phyloP scores from a whole-genome alignment of 345 rosid species.

The Carallia pectinifolia region DNA sequence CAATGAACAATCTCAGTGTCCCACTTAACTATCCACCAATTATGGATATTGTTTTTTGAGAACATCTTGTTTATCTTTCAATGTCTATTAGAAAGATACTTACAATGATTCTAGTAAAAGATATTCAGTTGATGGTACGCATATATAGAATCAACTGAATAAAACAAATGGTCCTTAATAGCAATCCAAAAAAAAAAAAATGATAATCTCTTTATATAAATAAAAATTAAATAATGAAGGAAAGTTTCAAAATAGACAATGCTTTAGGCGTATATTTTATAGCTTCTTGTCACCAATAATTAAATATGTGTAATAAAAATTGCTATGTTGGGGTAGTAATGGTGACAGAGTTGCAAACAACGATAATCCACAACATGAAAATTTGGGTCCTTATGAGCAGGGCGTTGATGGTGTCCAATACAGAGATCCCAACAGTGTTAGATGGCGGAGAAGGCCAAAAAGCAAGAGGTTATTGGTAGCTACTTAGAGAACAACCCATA shows the following conservation, averaged over 20 bases:
- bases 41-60: conserved; percentile 8
- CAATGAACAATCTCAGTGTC: not conserved
- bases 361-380: no score
- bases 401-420: no score
- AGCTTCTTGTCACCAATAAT: no score
- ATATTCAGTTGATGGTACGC: conserved; percentile 96
- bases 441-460: no score
- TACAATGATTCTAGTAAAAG: conserved; percentile 97
- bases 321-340: no score
- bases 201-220: not conserved
- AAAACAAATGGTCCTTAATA: not conserved
- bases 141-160: conserved; percentile 44
- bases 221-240: not conserved
- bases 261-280: not conserved
- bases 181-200: no score
- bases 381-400: no score
- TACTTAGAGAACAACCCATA: no score
- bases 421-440: no score
- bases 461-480: no score
- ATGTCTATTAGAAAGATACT: conserved; percentile 41
- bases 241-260: not conserved
- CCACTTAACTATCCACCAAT: not conserved
- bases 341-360: no score
- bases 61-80: not conserved
- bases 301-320: no score